phyloP scores from a whole-genome alignment of 768 basidiomycete species.

The Collybiopsis luxurians region DNA sequence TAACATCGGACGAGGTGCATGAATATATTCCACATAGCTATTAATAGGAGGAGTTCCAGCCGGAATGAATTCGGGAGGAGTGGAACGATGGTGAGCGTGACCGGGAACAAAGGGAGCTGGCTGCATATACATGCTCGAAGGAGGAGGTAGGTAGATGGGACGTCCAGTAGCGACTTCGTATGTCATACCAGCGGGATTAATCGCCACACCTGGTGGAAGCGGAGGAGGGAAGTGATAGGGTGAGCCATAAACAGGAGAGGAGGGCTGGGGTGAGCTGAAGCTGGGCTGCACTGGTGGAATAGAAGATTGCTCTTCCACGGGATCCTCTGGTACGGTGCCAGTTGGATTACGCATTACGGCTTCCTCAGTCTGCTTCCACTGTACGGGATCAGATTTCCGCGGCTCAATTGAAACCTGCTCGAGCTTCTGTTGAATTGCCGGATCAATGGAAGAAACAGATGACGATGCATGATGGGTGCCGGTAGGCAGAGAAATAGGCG shows the following conservation, averaged over 20 bases:
- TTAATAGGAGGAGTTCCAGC: constrained; percentile 61
- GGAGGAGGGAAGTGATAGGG: constrained; percentile 59
- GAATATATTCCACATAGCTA: constrained; percentile 54
- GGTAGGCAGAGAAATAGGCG: constrained; percentile 13
- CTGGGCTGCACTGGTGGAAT: constrained; percentile 40
- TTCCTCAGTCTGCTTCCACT: constrained; percentile 43
- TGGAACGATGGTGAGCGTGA: constrained; percentile 63
- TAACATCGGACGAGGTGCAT: constrained; percentile 68
- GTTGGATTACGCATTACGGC: constrained; percentile 42
- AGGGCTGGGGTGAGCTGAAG: constrained; percentile 41
- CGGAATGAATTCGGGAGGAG: constrained; percentile 37
- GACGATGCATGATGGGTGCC: constrained; percentile 19
- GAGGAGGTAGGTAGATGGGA: constrained; percentile 65
- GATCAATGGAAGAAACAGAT: constrained; percentile 25
- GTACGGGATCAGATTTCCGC: constrained; percentile 30
- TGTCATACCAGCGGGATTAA: constrained; percentile 75
- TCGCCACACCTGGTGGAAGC: constrained; percentile 71
- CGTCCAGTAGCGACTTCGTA: constrained; percentile 83
- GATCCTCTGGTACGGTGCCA: constrained; percentile 21
- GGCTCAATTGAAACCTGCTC: constrained; percentile 37
- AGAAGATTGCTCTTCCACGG: constrained; percentile 30
- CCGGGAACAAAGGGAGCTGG: constrained; percentile 51
- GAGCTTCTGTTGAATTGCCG: constrained; percentile 33
- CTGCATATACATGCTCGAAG: constrained; percentile 61
- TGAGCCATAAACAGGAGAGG: constrained; percentile 64